Base-by-base conservation (phyloP, 495 filamentous ascomycete genomes). In the Penicillium ochrochloron region DNA sequence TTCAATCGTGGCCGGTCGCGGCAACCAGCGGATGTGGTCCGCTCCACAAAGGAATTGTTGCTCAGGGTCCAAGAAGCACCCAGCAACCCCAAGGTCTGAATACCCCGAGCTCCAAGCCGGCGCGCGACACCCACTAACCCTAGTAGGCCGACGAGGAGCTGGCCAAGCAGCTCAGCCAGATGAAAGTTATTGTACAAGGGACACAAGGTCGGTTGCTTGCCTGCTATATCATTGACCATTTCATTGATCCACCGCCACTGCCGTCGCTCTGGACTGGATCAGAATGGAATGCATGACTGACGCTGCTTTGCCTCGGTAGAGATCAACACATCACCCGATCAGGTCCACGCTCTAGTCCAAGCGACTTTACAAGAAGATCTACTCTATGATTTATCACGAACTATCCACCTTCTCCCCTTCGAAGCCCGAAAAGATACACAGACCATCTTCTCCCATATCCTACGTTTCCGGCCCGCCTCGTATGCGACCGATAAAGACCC, bases 401-500 rank as follows among this genome's bases (percentile, higher is more conserved):
- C 88, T 72, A 88, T 99, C 54, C 85, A 90, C 75, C 83, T 88
- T 31, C 86, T 98, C 7, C 91, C 94, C 7, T 99, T 99, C 82
- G 96, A 99, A 80, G 89, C 92, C 29, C 87, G 91, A 70, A 96
- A 96, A 78, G 92, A 96, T 70, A 88, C 89, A 10, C 92, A 97
- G 73, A 90, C 91, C 68, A 93, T 97, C 70, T 90, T 96, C 82
- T 94, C 91, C 12, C 91, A 92, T 77, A 86, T 91, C 57, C 88
- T 97, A 72, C 90, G 93, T 34, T 96, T 92, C 82, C 89, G 89
- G 64, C 83, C 89, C 12, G 74, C 75, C 71, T 63, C 61, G 31
- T 71, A 85, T 75, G 62, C 73, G 69, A 78, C 60, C 67, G 83
- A 74, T 77, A 85, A 73, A 79, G 84, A 96, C 62, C 92, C 90